Conservation (phyloP, 164 flowering plant genomes). For the Aristolochia californica region DNA sequence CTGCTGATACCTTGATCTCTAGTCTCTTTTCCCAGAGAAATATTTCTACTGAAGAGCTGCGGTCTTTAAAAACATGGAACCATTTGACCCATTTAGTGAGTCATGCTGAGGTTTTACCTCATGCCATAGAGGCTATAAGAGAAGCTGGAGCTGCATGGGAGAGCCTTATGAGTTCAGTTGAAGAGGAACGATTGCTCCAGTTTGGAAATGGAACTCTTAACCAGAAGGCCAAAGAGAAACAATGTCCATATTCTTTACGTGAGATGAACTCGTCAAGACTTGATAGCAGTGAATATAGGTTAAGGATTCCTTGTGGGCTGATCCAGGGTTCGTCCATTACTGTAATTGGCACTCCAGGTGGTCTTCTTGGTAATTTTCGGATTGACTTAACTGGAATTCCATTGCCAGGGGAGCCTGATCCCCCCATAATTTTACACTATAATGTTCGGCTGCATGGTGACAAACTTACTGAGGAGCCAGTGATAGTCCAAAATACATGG, state of each 20-base stretch:
- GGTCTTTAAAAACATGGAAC: constrained; percentile 65
- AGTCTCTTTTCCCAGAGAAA: constrained; percentile 50
- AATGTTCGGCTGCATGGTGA: constrained; percentile 95
- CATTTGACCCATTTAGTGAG: constrained; percentile 42
- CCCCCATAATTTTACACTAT: constrained; percentile 86
- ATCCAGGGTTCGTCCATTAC: constrained; percentile 95
- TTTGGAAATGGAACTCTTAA: constrained; percentile 29
- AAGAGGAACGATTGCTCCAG: too few relatives aligned
- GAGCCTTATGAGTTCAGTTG: constrained; percentile 49
- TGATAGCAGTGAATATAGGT: constrained; percentile 31
- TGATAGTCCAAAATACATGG: constrained; percentile 98
- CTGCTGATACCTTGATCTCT: constrained; percentile 35
- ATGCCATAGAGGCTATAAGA: constrained; percentile 70
- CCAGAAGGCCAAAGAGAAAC: constrained; percentile 40
- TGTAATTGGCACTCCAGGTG: constrained; percentile 81
- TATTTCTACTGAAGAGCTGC: constrained; percentile 44
- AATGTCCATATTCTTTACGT: constrained; percentile 60
- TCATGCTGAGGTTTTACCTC: constrained; percentile 54
- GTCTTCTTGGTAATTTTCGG: constrained; percentile 85
- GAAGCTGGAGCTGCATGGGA: constrained; percentile 87
- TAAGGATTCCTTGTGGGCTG: constrained; percentile 82
- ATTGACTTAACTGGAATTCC: constrained; percentile 81
- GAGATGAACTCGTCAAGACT: constrained; percentile 52
- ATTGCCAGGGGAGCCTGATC: constrained; percentile 96
- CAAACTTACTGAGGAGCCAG: constrained; percentile 84